These are phyloP conservation scores for Chlamydomonas sphaeroides DNA, from an alignment of 139 green algal genomes.

Conservation along the genomic window DNA sequence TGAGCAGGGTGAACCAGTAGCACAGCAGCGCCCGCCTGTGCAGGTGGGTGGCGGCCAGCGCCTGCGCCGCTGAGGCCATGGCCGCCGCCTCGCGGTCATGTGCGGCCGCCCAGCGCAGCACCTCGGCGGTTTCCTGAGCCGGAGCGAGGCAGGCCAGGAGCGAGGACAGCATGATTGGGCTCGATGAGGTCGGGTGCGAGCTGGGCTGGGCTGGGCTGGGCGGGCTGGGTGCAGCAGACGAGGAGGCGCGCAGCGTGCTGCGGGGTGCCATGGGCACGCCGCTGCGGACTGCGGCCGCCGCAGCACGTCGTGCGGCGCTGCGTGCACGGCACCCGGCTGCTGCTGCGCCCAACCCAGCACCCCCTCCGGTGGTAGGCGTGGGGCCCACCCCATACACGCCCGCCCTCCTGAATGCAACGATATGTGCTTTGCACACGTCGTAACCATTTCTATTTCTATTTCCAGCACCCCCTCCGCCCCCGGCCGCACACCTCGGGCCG, in stretches of 20 bases:
- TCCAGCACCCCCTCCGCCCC: no score
- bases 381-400: not conserved
- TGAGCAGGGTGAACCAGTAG: conserved; percentile 43
- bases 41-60: conserved; percentile 18
- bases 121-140: conserved; percentile 21
- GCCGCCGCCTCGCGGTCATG: conserved; percentile 22
- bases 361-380: no score
- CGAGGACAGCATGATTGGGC: no score
- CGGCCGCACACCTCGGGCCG: not conserved
- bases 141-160: not conserved
- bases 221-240: not conserved
- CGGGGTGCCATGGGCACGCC: no score
- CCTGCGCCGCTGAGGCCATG: conserved; percentile 23
- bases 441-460: no score
- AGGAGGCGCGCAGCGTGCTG: no score
- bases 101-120: conserved; percentile 14
- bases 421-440: not conserved
- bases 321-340: no score
- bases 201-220: not conserved
- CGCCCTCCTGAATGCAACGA: not conserved
- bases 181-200: no score
- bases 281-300: no score
- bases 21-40: conserved; percentile 39
- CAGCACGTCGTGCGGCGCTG: no score
- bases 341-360: no score